Evolutionary conservation across 139 green algal genomes (phyloP).

Genomic region (Ulvella scutata): DNA sequence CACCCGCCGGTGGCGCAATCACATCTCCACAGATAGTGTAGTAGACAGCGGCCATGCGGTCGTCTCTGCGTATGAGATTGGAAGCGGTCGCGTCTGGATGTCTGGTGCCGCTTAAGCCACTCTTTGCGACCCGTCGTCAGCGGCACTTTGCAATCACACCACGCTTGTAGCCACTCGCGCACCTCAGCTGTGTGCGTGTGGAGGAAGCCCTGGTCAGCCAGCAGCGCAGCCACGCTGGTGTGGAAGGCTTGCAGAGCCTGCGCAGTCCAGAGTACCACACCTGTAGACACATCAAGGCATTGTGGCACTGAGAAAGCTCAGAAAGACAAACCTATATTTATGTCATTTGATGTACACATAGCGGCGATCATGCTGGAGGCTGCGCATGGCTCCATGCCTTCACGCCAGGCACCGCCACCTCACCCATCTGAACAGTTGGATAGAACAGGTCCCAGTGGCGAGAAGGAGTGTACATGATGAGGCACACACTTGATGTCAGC

Average conservation of each 20-base stretch:
- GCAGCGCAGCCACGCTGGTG: slow-evolving; percentile 1
- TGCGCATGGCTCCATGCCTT: too few relatives aligned
- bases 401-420: too few relatives aligned
- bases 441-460: too few relatives aligned
- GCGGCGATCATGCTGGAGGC: too few relatives aligned
- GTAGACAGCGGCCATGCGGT: background rate
- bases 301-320: too few relatives aligned
- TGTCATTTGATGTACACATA: too few relatives aligned
- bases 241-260: slow-evolving; percentile 13
- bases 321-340: too few relatives aligned
- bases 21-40: background rate
- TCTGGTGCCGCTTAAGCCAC: slow-evolving; percentile 4
- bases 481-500: too few relatives aligned
- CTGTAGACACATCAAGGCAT: slow-evolving; percentile 8
- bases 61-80: background rate
- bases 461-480: too few relatives aligned
- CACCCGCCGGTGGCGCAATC: too few relatives aligned
- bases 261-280: slow-evolving; percentile 31
- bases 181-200: background rate
- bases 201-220: background rate
- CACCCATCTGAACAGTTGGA: background rate
- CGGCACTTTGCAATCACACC: background rate
- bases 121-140: background rate
- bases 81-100: background rate
- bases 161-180: slow-evolving; percentile 3